Evolutionary conservation across 164 flowering plant genomes (phyloP), one percentile per base, ranked within the genome.

Genomic region (Umbellularia californica): DNA sequence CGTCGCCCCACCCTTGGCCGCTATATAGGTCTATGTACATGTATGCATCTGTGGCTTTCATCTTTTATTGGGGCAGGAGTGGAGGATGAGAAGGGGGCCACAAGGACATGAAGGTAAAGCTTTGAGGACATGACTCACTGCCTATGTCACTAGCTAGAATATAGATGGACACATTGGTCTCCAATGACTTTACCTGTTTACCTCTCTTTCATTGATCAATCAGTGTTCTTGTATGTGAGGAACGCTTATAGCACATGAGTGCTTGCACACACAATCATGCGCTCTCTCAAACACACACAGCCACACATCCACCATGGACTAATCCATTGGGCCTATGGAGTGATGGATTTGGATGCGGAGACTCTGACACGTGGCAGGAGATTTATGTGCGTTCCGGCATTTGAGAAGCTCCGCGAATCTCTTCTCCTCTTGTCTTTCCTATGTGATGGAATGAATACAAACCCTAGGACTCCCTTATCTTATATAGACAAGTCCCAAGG

Each of bases 81-180:
- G 60, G n/a, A 55, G 60, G 17, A 55, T 55, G 60, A 55, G 60
- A 55, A 30, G 28, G 23, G 70, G 70, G 24, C 25, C 20, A 68
- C 15, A 68, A 68, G 22, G 70, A 17, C 25, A 33, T 33, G 70
- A 41, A 68, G 51, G 70, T 30, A 68, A 30, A 68, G 51, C 22
- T 55, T 68, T 41, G 11, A 0, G 70, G 51, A n/a, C 70, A 68
- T 68, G 67, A 24, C 24, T 64, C 67, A 64, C 67, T 22, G 24
- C 67, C 28, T 64, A 24, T 64, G 67, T 64, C 67, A 64, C 60
- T 64, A 24, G 24, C 60, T 24, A 12, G 24, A 22, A 24, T 2
- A 24, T 20, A 20, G 7, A 64, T 22, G 24, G 67, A 22, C 28
- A 64, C 28, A 22, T 64, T 64, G 12, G 2, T 20, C 12, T 64